Evolutionary conservation across 306 rosid species (phyloP), one percentile per base, ranked within the genome.

Genomic region (Gastrolobium villosum): DNA sequence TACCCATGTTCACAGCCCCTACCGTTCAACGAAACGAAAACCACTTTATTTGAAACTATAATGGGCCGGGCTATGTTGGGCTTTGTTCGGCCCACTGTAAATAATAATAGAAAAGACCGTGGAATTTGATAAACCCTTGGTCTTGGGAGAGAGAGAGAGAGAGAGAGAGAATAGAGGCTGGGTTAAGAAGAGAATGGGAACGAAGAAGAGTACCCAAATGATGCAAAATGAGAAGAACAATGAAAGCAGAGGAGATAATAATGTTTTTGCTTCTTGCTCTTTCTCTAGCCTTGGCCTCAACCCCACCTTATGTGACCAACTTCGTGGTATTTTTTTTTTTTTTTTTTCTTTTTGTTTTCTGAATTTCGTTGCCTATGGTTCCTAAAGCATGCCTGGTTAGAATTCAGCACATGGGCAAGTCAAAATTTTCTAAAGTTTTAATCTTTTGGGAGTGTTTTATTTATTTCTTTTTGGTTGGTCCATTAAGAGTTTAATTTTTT

Each of bases 281-380:
- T 95, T 95, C 84, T 77, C 98, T 7, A 89, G 91, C 81, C 94
- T 92, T 74, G 99, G 99, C 45, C 93, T 95, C 11, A 86, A 91
- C 81, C 66, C 89, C 20, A 54, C 81, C 45, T 71, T 95, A 77
- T 95, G 99, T 80, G 89, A 92, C 66, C 90, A 92, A 88, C 98
- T 95, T 49, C 87, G 67, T 46, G 97, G 99, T 92, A 78, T 26
- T 37, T 7, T 55, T 50, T 31, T 6, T 39, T 59, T 57, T 5
- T 52, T 7, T 65, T 4, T 6, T 10, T 48, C 63, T 11, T 6
- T n/a, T 13, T 74, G 4, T n/a, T 70, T 52, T 28, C 10, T 68
- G 35, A 45, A 43, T 66, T 53, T 81, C 13, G 54, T 55, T 76
- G 59, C 70, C 14, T 6, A 20, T 37, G 41, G 20, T 72, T 10